These are phyloP conservation scores for Talaromyces verruculosus DNA, from an alignment of 2,329 filamentous ascomycete species.

Conservation along the genomic window DNA sequence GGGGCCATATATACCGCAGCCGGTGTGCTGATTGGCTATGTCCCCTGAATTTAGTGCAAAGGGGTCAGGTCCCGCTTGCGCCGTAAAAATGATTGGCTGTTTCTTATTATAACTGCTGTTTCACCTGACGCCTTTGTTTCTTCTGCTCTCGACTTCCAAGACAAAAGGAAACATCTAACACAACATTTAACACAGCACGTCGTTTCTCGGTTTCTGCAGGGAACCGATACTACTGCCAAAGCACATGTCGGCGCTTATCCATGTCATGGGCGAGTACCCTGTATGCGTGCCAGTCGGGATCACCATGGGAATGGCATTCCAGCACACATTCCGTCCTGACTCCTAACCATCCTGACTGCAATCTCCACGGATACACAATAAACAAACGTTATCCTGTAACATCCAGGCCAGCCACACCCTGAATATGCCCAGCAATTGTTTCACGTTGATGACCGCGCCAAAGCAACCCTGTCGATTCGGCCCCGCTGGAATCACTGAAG, in stretches of 20 bases:
- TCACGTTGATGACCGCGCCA: slow-evolving; percentile 9
- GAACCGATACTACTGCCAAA: neutral
- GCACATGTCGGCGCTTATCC: neutral
- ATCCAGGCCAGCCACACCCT: neutral
- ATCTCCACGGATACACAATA: neutral
- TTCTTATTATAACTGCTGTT: neutral
- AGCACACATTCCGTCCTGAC: neutral
- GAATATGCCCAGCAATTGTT: neutral
- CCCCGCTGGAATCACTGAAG: slow-evolving; percentile 3
- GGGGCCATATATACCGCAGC: neutral
- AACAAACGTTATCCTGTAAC: neutral
- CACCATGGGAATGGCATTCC: neutral
- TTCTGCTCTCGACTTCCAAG: neutral
- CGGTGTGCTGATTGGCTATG: neutral
- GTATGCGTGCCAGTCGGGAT: neutral
- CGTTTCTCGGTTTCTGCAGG: neutral
- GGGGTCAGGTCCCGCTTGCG: neutral
- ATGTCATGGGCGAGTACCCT: neutral
- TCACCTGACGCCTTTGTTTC: neutral
- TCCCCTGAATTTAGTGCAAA: neutral
- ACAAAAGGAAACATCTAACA: neutral
- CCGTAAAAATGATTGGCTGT: neutral
- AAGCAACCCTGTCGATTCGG: slow-evolving; percentile 3
- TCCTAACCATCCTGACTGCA: neutral
- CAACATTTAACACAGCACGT: neutral